These are phyloP conservation scores for Scheffersomyces stipitis DNA, from an alignment of 805 yeast genomes.

Conservation along the genomic window DNA sequence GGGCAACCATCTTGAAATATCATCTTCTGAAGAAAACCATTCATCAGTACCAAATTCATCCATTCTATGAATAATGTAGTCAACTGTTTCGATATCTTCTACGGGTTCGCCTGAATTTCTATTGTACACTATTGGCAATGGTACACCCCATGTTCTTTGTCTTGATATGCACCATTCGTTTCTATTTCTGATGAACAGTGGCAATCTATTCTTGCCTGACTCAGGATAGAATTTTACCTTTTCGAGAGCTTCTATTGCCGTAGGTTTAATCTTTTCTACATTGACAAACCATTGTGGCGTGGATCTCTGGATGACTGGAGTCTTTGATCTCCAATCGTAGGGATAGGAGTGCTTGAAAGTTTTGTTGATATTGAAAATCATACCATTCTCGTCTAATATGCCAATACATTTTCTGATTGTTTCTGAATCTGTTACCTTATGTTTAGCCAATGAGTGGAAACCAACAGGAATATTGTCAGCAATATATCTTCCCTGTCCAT, in stretches of 20 bases:
- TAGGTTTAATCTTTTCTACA: constrained; percentile 66
- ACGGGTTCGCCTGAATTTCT: constrained; percentile 62
- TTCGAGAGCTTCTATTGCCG: constrained; percentile 59
- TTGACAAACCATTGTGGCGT: constrained; percentile 98
- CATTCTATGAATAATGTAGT: constrained; percentile 56
- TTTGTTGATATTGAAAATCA: constrained; percentile 50
- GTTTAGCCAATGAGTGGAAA: constrained; percentile 48
- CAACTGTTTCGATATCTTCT: constrained; percentile 55
- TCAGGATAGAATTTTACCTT: constrained; percentile 73
- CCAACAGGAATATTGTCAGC: constrained; percentile 50
- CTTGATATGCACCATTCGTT: constrained; percentile 98
- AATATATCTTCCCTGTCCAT: constrained; percentile 67
- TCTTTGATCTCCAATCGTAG: constrained; percentile 95
- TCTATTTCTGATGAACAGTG: constrained; percentile 71
- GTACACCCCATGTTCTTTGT: constrained; percentile 98
- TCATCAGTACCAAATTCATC: constrained; percentile 63
- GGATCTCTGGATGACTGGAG: constrained; percentile 90
- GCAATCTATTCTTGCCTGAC: constrained; percentile 66
- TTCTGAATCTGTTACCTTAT: constrained; percentile 23
- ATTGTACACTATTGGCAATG: constrained; percentile 79
- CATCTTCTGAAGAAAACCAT: constrained; percentile 68
- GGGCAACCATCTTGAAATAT: constrained; percentile 75
- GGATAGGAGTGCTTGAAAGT: constrained; percentile 83
- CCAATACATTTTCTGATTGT: constrained; percentile 52
- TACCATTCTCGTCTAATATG: constrained; percentile 38